Conservation (phyloP, 768 basidiomycete species). For the Lentinus brumalis region DNA sequence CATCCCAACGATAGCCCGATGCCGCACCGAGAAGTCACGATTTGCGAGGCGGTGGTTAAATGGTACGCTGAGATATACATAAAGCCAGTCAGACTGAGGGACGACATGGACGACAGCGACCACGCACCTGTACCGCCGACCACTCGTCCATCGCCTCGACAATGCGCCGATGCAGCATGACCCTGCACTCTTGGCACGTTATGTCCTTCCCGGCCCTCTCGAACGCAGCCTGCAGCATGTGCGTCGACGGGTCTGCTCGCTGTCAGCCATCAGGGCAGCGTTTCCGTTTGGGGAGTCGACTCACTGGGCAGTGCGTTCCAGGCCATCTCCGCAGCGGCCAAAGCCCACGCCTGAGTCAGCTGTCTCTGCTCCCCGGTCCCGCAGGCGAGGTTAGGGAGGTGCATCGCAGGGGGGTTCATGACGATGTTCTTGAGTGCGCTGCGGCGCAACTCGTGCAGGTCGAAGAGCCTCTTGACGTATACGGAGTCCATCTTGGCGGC, state of each 20-base stretch:
- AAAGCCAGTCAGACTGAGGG: no score
- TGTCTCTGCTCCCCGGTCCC: slow-evolving; percentile 21
- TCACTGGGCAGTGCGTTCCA: slow-evolving; percentile 27
- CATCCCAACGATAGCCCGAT: no score
- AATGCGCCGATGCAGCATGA: slow-evolving; percentile 61
- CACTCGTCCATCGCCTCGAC: slow-evolving; percentile 66
- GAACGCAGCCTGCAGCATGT: slow-evolving; percentile 61
- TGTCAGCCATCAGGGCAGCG: no score
- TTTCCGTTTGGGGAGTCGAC: no score
- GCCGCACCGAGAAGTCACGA: no score
- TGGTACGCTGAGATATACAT: no score
- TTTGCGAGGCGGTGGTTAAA: no score
- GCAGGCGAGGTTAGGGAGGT: slow-evolving; percentile 25
- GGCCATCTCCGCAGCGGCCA: slow-evolving; percentile 27
- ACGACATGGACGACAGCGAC: no score
- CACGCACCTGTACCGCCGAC: slow-evolving; percentile 68
- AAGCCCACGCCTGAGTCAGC: slow-evolving; percentile 30
- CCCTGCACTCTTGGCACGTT: slow-evolving; percentile 61
- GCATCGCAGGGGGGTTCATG: slow-evolving; percentile 27
- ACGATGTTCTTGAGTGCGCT: slow-evolving; percentile 36
- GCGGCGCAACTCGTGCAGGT: slow-evolving; percentile 39
- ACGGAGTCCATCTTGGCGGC: slow-evolving; percentile 40
- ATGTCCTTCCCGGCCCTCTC: slow-evolving; percentile 65
- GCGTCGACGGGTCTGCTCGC: no score
- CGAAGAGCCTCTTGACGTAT: slow-evolving; percentile 42